phyloP scores from a whole-genome alignment of 305 asterid species.

The Rubia balearica region DNA sequence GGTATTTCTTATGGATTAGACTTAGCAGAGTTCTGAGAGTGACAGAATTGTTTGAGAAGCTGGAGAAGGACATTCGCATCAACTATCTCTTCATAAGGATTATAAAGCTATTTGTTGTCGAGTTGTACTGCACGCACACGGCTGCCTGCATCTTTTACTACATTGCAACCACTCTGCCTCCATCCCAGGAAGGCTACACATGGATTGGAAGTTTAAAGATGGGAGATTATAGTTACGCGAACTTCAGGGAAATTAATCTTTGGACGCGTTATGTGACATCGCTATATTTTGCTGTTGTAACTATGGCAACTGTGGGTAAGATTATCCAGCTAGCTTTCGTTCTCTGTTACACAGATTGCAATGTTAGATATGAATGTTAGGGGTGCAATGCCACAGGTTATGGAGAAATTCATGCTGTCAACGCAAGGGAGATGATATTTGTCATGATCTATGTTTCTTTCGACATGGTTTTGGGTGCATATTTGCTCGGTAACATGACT shows the following conservation, averaged over 20 bases:
- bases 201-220: constrained; percentile 65
- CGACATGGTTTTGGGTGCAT: constrained; percentile 78
- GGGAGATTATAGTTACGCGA: constrained; percentile 49
- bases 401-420: constrained; percentile 75
- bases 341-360: neutral
- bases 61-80: constrained; percentile 58
- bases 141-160: constrained; percentile 72
- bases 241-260: constrained; percentile 57
- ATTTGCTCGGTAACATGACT: constrained; percentile 72
- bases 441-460: constrained; percentile 63
- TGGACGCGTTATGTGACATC: constrained; percentile 67
- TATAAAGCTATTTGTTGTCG: constrained; percentile 57
- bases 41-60: constrained; percentile 42
- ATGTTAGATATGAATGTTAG: neutral
- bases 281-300: constrained; percentile 53
- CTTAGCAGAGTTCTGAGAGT: constrained; percentile 57
- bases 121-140: constrained; percentile 64
- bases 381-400: constrained; percentile 35
- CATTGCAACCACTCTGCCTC: constrained; percentile 69
- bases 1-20: constrained; percentile 64
- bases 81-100: constrained; percentile 59
- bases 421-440: constrained; percentile 63
- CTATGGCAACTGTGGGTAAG: constrained; percentile 78
- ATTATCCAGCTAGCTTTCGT: constrained; percentile 12
- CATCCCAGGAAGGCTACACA: constrained; percentile 54